Evolutionary conservation across 306 rosid species (phyloP).

Genomic region (Citrullus mucosospermus): DNA sequence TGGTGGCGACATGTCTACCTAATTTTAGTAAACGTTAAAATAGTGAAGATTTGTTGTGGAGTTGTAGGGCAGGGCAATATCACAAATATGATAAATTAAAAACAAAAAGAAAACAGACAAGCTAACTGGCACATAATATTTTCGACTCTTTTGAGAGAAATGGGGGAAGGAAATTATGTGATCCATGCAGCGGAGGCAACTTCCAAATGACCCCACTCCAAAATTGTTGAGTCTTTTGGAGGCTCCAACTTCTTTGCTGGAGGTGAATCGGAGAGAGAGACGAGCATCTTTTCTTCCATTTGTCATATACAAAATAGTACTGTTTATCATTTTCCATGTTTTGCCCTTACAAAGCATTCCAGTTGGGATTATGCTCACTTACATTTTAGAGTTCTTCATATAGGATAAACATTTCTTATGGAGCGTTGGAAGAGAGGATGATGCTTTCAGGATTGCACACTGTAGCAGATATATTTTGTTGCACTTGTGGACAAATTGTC

Average conservation of each 20-base stretch:
- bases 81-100: not conserved
- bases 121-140: not conserved
- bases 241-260: not conserved
- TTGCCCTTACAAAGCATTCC: not conserved
- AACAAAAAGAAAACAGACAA: not conserved
- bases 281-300: not conserved
- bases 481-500: slow-evolving; percentile 80
- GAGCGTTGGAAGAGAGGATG: slow-evolving; percentile 55
- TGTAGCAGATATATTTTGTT: slow-evolving; percentile 76
- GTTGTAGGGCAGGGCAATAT: not conserved
- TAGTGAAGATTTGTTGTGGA: not conserved
- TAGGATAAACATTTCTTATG: slow-evolving; percentile 57
- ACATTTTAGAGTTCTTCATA: not conserved
- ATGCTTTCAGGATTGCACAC: slow-evolving; percentile 82
- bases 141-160: not conserved
- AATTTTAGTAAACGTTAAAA: not conserved
- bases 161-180: not conserved
- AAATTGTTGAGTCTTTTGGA: not conserved
- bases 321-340: not conserved
- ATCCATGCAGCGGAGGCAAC: not conserved
- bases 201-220: not conserved
- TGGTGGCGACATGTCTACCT: not conserved
- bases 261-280: not conserved
- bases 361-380: not conserved
- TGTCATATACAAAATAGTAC: not conserved